Evolutionary conservation across 805 yeast genomes (phyloP), one percentile per base, ranked within the genome.

Genomic region (Starmera pachycereana): DNA sequence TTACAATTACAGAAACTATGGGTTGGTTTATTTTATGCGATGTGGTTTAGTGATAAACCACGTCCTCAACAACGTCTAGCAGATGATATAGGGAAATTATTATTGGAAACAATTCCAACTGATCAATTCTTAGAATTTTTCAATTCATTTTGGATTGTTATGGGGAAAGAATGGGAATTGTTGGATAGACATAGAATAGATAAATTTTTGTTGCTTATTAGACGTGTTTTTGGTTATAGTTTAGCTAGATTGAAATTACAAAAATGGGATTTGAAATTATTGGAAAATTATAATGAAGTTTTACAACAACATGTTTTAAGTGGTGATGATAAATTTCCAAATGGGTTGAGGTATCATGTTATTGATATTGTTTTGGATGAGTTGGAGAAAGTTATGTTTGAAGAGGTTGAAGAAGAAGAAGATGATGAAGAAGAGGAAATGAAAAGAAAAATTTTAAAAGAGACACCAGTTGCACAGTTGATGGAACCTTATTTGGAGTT

Each of bases 31-130:
- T 92, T 81, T 61, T 92, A 71, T 56, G 76, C 95, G 10, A 86
- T 92, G 95, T 92, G 98, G 97, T 87, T 82, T 64, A 75, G 94
- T 56, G 98, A 92, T 60, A 76, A 89, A 55, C 95, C 96, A 25
- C 71, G 82, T 51, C 92, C 95, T 19, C 98, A 92, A 61, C 96
- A 88, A 60, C 65, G 79, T 43, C 65, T 92, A 32, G 95, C 96
- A 3, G 72, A 70, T 37, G 77, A 74, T 34, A 65, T 92, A 45
- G 95, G 90, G 2, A 66, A 61, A 27, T 53, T 78, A 29, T 76
- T 66, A 44, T 65, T 72, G 13, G 62, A 64, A 13, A 61, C 62
- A 18, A 62, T 74, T 12, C 66, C 75, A 1, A 47, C 49, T 5
- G 57, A 56, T 6, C 67, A 68, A 58, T 69, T 74, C 56, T 48